A percentile compares a stretch with the other conserved stretches of the same genome.
These are phyloP conservation scores for Trichosporon sp. DNA, from an alignment of 1,284 basidiomycete genomes.

Conservation along the genomic window DNA sequence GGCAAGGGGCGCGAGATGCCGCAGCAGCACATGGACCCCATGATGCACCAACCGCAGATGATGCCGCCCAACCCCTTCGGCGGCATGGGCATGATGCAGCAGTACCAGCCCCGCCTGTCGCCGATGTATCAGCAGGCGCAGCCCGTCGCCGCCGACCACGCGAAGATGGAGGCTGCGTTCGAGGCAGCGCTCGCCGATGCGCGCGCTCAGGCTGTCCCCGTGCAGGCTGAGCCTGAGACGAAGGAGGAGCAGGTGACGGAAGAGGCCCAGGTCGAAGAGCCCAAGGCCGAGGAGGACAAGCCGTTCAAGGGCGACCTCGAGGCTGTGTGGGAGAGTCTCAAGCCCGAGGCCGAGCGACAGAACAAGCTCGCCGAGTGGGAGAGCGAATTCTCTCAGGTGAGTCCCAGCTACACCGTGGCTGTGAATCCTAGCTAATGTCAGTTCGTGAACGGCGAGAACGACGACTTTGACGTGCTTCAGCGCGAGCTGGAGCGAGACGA, in stretches of 20 bases:
- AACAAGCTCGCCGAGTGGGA: slow-evolving; percentile 84
- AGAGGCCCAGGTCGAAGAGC: slow-evolving; percentile 60
- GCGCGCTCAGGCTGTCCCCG: slow-evolving; percentile 50
- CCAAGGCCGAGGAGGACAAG: slow-evolving; percentile 41
- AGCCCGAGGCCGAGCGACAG: slow-evolving; percentile 56
- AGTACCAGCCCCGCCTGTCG: slow-evolving; percentile 32
- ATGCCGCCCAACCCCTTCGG: slow-evolving; percentile 28
- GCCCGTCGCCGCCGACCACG: slow-evolving; percentile 23
- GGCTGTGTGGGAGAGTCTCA: slow-evolving; percentile 57
- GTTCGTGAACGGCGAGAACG: slow-evolving; percentile 54
- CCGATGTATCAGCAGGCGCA: slow-evolving; percentile 49
- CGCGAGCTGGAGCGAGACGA: slow-evolving; percentile 51
- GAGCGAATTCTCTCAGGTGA: slow-evolving; percentile 74
- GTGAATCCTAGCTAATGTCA: slow-evolving; percentile 23
- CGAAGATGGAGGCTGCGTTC: slow-evolving; percentile 70
- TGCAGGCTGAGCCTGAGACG: slow-evolving; percentile 26
- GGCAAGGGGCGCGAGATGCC: slow-evolving; percentile 36
- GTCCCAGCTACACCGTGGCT: slow-evolving; percentile 24
- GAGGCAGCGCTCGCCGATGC: slow-evolving; percentile 73
- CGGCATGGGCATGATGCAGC: slow-evolving; percentile 28
- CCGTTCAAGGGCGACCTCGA: slow-evolving; percentile 58
- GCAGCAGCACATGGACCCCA: slow-evolving; percentile 22
- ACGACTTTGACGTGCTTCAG: slow-evolving; percentile 50
- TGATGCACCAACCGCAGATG: slow-evolving; percentile 22
- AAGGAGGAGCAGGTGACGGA: slow-evolving; percentile 49